Evolutionary conservation across 1,284 basidiomycete species (phyloP), one percentile per base, ranked within the genome.

Genomic region (Irpex sp.): DNA sequence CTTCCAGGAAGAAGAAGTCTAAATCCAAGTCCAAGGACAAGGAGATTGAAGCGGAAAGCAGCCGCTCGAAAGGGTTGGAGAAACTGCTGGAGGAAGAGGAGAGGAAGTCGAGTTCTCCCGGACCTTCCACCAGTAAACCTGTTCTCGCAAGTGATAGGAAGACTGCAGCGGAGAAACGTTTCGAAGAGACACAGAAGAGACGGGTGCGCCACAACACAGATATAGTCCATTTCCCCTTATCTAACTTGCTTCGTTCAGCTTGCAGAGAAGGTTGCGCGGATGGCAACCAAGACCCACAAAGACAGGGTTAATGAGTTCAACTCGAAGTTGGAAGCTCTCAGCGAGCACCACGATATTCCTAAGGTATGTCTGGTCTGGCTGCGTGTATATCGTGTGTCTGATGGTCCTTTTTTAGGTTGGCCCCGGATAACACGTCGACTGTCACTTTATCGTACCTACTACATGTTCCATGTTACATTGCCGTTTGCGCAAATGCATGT

Each of bases 261-360:
- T 64, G 84, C 86, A n/a, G 87, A 91, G 66, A 86, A 87, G 69
- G 93, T 96, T 26, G 84, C 85, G 37, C 94, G 89, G 76, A 76
- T 93, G 70, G 96, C 96, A 0, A 81, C 82, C 69, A 92, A 91
- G 78, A 94, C 93, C 7, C 97, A 99, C 79, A 98, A 98, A 78
- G 97, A 99, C 66, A 89, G 96, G 58, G 96, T 99, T 21, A 88
- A 87, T 65, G 93, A 96, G 72, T 94, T 96, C 73, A 99, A 99
- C 75, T 74, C 84, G 37, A 93, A 97, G 73, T 82, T 99, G 5
- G 96, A 96, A 74, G 81, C 85, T 59, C 85, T 97, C 64, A 92
- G 91, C 73, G 94, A 96, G 79, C 94, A 96, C 81, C 92, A 96
- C 74, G 94, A 96, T 74, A 95, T 96, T 69, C 94, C 94, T 49